Percentiles rank a stretch among this genome's conserved stretches.
Evolutionary conservation across 345 rosid genomes (phyloP).

Genomic region (Cardamine occulta): DNA sequence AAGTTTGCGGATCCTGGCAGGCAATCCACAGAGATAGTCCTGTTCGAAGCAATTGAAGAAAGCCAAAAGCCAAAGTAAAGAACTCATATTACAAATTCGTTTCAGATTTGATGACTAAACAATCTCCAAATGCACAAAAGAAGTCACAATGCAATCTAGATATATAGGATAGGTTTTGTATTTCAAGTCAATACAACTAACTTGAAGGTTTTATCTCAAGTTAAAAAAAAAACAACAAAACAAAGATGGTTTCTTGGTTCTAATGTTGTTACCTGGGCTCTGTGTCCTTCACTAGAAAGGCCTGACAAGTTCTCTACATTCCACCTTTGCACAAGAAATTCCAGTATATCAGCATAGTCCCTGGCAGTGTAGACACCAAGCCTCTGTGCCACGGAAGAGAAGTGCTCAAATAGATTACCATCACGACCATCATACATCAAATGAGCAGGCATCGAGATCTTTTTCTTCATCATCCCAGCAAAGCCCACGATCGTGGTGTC

Average conservation of each 20-base stretch:
- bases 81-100: not conserved
- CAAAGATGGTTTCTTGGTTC: not conserved
- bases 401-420: constrained; percentile 52
- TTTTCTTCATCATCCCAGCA: constrained; percentile 66
- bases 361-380: constrained; percentile 62
- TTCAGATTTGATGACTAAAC: constrained; percentile 3
- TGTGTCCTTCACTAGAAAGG: constrained; percentile 51
- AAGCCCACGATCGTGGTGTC: constrained; percentile 50
- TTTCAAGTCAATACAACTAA: not conserved
- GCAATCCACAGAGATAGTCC: constrained; percentile 53
- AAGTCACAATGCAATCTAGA: not conserved
- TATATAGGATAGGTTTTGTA: not conserved
- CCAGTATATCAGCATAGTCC: constrained; percentile 59
- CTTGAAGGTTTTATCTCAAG: not conserved
- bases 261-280: constrained; percentile 49
- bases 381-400: constrained; percentile 57
- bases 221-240: not conserved
- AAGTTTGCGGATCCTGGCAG: constrained; percentile 50
- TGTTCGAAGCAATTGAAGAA: constrained; percentile 22
- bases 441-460: constrained; percentile 63
- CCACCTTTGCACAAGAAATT: constrained; percentile 56
- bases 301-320: constrained; percentile 50
- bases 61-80: not conserved
- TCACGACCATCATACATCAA: constrained; percentile 60
- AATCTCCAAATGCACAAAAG: constrained; percentile 13